Conservation (phyloP, 805 yeast genomes). For the Saccharomycopsis fermentans region DNA sequence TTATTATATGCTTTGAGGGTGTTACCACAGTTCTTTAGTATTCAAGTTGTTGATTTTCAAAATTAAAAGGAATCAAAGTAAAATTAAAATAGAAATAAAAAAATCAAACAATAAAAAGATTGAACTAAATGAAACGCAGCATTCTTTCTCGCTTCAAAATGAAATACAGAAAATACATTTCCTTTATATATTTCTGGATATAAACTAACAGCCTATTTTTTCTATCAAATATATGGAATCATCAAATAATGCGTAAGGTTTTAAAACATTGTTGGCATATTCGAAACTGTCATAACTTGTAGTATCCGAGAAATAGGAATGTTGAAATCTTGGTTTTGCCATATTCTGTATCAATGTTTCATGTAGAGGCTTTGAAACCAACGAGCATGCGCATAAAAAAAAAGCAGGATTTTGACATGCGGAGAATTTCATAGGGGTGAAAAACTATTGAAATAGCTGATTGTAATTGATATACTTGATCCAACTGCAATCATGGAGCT, state of each 20-base stretch:
- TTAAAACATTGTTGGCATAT: background rate
- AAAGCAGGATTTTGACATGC: background rate
- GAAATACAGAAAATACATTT: background rate
- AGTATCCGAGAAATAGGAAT: background rate
- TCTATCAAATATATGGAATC: background rate
- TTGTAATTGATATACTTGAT: too few species aligned
- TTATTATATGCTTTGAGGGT: too few species aligned
- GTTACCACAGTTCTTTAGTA: too few species aligned
- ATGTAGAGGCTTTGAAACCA: background rate
- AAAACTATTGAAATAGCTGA: too few species aligned
- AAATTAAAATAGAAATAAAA: background rate
- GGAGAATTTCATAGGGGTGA: too few species aligned
- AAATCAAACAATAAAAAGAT: background rate
- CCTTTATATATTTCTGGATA: background rate
- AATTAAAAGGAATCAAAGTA: too few species aligned
- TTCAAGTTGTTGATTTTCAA: too few species aligned
- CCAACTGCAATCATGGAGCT: too few species aligned
- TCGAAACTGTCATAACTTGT: background rate
- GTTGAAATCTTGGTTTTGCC: background rate
- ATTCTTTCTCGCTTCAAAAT: too few species aligned
- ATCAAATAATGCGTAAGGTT: background rate
- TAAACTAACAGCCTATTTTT: background rate
- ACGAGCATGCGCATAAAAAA: background rate
- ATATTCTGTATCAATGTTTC: background rate
- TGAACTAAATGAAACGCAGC: background rate